Percentiles rank a stretch among this genome's conserved stretches.
Evolutionary conservation across 192 early-diverging fungal species (phyloP).

Genomic region (Coemansia sp.): DNA sequence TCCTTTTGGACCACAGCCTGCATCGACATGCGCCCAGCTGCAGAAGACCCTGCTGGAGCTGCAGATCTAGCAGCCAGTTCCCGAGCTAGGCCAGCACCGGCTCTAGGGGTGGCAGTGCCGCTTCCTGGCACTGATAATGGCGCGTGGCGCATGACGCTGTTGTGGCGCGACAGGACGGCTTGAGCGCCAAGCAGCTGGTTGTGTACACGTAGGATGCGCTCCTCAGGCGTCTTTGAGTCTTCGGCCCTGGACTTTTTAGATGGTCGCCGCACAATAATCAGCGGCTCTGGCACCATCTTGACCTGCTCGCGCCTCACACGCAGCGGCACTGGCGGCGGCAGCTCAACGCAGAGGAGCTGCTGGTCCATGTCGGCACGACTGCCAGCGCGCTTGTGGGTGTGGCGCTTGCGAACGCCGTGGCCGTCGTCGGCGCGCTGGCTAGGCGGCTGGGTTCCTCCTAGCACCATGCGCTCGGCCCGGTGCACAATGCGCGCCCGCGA

Average conservation of each 20-base stretch:
- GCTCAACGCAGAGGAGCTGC: slow-evolving; percentile 49
- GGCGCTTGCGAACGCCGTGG: slow-evolving; percentile 10
- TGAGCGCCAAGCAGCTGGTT: slow-evolving; percentile 58
- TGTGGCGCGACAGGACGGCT: slow-evolving; percentile 53
- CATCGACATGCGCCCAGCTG: background rate
- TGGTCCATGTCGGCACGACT: slow-evolving; percentile 53
- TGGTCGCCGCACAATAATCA: slow-evolving; percentile 50
- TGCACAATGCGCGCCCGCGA: slow-evolving; percentile 36
- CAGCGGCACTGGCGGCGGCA: slow-evolving; percentile 58
- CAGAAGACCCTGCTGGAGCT: background rate
- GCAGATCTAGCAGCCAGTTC: background rate
- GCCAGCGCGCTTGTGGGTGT: slow-evolving; percentile 30
- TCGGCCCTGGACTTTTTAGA: background rate
- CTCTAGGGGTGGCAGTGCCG: background rate
- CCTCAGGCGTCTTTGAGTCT: slow-evolving; percentile 21
- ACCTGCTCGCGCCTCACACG: slow-evolving; percentile 53
- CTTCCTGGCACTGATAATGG: background rate
- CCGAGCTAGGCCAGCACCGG: background rate
- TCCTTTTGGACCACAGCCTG: slow-evolving; percentile 39
- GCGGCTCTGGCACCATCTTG: slow-evolving; percentile 41
- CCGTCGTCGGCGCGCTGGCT: background rate
- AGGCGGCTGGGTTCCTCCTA: slow-evolving; percentile 29
- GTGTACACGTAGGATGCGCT: slow-evolving; percentile 45
- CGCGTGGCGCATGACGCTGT: slow-evolving; percentile 40
- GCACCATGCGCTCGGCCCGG: slow-evolving; percentile 53